Conservation (phyloP, 768 basidiomycete genomes). For the Lactifluus echinatus region DNA sequence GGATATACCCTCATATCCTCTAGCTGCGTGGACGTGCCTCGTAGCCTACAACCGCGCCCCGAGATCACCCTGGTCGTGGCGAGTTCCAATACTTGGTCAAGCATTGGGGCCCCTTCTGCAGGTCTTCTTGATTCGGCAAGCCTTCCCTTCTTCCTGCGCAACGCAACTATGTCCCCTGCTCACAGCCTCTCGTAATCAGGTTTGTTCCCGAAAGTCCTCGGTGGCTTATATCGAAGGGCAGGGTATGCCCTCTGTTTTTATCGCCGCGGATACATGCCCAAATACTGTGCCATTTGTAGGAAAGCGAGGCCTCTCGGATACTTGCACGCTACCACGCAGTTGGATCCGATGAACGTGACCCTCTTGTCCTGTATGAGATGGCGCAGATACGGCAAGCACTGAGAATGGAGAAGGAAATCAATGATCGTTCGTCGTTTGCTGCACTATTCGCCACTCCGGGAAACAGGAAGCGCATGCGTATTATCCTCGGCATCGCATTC, state of each 20-base stretch:
- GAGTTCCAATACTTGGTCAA: conserved; percentile 57
- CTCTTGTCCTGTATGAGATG: conserved; percentile 43
- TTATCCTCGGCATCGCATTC: conserved; percentile 57
- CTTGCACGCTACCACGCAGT: conserved; percentile 69
- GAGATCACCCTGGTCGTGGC: conserved; percentile 49
- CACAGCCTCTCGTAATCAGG: conserved; percentile 28
- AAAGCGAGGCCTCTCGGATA: conserved; percentile 48
- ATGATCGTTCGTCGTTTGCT: conserved; percentile 39
- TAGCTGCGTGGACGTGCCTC: conserved; percentile 42
- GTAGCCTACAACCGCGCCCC: conserved; percentile 30
- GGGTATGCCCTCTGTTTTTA: conserved; percentile 30
- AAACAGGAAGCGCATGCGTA: conserved; percentile 58
- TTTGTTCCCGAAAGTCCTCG: conserved; percentile 63
- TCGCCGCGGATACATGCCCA: background rate
- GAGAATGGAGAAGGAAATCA: conserved; percentile 49
- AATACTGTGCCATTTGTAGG: conserved; percentile 26
- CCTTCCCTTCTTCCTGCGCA: background rate
- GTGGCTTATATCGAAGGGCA: conserved; percentile 53
- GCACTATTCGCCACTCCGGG: conserved; percentile 53
- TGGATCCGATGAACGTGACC: conserved; percentile 48
- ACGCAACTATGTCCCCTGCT: background rate
- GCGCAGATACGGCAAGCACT: conserved; percentile 66
- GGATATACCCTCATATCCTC: background rate
- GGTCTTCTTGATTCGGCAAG: conserved; percentile 44
- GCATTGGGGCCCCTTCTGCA: conserved; percentile 50